Percentiles rank a stretch among this genome's conserved stretches.
These are phyloP conservation scores for Saccharum hybrid DNA, from an alignment of 202 grass and related monocot species.

Conservation along the genomic window DNA sequence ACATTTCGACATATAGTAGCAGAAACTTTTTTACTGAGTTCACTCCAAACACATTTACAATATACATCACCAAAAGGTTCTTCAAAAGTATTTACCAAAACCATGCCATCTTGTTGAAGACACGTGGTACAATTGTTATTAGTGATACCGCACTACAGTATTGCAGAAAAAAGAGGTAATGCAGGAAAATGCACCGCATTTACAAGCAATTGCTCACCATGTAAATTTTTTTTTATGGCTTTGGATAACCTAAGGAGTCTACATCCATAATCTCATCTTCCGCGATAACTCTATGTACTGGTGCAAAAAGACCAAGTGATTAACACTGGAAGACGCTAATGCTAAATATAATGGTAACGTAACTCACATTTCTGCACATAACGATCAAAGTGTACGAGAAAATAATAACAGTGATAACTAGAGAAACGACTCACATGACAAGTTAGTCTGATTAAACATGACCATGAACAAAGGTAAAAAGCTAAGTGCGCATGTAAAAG, in stretches of 20 bases:
- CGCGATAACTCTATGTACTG: too few relatives aligned
- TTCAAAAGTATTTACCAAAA: constrained; percentile 34
- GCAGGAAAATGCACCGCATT: neutral
- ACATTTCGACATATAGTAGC: neutral
- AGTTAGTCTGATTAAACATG: too few relatives aligned
- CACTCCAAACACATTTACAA: neutral
- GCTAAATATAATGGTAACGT: too few relatives aligned
- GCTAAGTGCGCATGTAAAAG: too few relatives aligned
- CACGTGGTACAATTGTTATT: neutral
- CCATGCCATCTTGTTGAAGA: constrained; percentile 11
- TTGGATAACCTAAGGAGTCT: constrained; percentile 7
- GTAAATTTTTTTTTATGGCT: neutral
- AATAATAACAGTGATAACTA: too few relatives aligned
- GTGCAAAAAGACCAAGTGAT: too few relatives aligned
- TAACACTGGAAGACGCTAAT: too few relatives aligned
- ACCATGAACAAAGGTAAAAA: too few relatives aligned
- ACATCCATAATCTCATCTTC: neutral
- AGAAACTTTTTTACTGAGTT: neutral
- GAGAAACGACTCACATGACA: too few relatives aligned
- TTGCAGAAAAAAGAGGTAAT: neutral
- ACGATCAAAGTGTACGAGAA: too few relatives aligned
- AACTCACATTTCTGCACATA: too few relatives aligned
- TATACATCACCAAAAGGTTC: constrained; percentile 5
- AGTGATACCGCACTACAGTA: too few relatives aligned
- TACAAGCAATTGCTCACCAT: neutral